These are phyloP conservation scores for Mucor mucedo DNA, from an alignment of 371 early-diverging fungal species.

Conservation along the genomic window DNA sequence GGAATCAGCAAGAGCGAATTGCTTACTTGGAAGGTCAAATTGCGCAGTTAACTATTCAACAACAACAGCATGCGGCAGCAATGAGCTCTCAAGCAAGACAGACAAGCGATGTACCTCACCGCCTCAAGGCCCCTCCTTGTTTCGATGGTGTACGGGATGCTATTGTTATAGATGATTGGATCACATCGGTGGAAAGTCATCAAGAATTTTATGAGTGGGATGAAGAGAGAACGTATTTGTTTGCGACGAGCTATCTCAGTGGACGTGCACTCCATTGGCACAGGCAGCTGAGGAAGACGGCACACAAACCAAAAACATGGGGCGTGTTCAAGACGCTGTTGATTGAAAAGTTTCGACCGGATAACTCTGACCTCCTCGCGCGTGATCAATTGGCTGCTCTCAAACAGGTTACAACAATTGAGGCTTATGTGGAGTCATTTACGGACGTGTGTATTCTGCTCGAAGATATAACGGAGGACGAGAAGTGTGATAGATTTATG, in stretches of 20 bases:
- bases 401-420: conserved; percentile 1
- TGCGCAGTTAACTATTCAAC: too few species aligned
- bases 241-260: background rate
- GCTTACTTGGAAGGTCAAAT: too few species aligned
- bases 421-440: conserved; percentile 2
- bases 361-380: background rate
- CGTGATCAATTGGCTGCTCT: conserved; percentile 2
- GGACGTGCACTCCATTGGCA: conserved; percentile 9
- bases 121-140: too few species aligned
- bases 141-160: conserved; percentile 5
- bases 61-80: too few species aligned
- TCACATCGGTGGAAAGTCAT: background rate
- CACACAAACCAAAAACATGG: background rate
- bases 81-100: too few species aligned
- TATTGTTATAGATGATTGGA: conserved; percentile 4
- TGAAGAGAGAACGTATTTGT: background rate
- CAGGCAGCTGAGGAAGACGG: background rate
- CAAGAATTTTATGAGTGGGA: background rate
- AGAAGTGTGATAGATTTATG: conserved; percentile 5
- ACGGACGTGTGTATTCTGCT: background rate
- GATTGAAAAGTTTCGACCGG: conserved; percentile 5
- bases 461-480: conserved; percentile 1
- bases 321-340: background rate
- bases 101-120: too few species aligned
- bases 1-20: too few species aligned